These are phyloP conservation scores for Talaromyces ruber DNA, from an alignment of 495 filamentous ascomycete species.

Conservation along the genomic window DNA sequence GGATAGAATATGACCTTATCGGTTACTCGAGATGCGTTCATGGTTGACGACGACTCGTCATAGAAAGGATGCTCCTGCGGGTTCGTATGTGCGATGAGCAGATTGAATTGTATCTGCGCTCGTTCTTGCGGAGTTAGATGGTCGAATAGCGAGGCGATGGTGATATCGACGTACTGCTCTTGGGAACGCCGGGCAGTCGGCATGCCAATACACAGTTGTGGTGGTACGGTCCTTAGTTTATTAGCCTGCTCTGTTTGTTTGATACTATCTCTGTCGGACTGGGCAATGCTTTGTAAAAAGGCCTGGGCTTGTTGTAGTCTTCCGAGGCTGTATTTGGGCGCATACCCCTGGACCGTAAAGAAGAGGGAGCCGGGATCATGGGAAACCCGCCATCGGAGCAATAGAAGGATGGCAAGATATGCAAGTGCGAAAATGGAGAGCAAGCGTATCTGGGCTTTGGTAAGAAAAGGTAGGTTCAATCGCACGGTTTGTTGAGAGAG, in stretches of 20 bases:
- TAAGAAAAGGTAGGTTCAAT: not conserved
- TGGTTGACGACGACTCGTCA: slow-evolving; percentile 14
- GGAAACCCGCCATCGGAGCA: not conserved
- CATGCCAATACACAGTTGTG: slow-evolving; percentile 24
- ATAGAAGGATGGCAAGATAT: not conserved
- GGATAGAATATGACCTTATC: not conserved
- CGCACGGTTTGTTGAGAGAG: not conserved
- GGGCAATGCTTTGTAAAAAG: slow-evolving; percentile 5
- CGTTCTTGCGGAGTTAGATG: slow-evolving; percentile 39
- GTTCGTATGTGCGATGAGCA: slow-evolving; percentile 44
- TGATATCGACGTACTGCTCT: slow-evolving; percentile 36
- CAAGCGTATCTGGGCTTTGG: not conserved
- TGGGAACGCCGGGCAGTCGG: slow-evolving; percentile 25
- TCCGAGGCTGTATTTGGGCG: slow-evolving; percentile 13
- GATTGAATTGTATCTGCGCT: slow-evolving; percentile 33
- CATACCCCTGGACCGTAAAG: slow-evolving; percentile 13
- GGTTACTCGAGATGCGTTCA: not conserved
- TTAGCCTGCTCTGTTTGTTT: not conserved
- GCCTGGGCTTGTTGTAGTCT: slow-evolving; percentile 15
- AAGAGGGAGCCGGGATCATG: not conserved
- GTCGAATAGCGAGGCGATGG: slow-evolving; percentile 43
- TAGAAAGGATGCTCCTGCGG: slow-evolving; percentile 40
- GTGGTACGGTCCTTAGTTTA: not conserved
- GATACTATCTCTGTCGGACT: not conserved
- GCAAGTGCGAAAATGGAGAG: not conserved